phyloP scores from a whole-genome alignment of 1,284 basidiomycete species.

The Moniliophthora roreri region DNA sequence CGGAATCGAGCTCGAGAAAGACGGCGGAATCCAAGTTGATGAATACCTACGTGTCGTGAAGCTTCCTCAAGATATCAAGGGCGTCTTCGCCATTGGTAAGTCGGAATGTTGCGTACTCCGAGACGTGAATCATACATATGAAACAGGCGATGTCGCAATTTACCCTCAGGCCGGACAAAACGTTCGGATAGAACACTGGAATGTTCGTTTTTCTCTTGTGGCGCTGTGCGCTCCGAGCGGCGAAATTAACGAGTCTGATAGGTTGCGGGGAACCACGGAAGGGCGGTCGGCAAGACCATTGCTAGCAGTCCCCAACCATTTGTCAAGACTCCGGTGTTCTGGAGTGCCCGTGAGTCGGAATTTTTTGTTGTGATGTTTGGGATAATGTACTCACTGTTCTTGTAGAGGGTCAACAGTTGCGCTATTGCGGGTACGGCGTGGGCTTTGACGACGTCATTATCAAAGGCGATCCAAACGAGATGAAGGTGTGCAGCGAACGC shows the following conservation, averaged over 20 bases:
- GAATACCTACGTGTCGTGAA: slow-evolving; percentile 68
- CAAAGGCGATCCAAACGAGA: slow-evolving; percentile 73
- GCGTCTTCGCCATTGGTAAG: slow-evolving; percentile 83
- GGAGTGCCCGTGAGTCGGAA: slow-evolving; percentile 71
- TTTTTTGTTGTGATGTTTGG: slow-evolving; percentile 1
- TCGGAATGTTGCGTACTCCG: not conserved
- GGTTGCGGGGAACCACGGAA: slow-evolving; percentile 85
- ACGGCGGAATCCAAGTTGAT: slow-evolving; percentile 84
- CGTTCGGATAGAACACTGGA: slow-evolving; percentile 89
- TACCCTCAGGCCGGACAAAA: slow-evolving; percentile 68
- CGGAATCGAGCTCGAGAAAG: slow-evolving; percentile 70
- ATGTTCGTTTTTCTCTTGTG: slow-evolving; percentile 49
- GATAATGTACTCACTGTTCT: slow-evolving; percentile 21
- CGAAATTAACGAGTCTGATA: slow-evolving; percentile 31
- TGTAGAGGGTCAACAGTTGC: slow-evolving; percentile 71
- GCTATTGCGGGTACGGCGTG: slow-evolving; percentile 77
- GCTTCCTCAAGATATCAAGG: slow-evolving; percentile 43
- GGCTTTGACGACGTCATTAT: slow-evolving; percentile 76
- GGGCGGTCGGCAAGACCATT: slow-evolving; percentile 80
- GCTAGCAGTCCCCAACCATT: slow-evolving; percentile 64
- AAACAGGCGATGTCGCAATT: slow-evolving; percentile 77
- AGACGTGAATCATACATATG: not conserved
- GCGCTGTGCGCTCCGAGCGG: slow-evolving; percentile 6
- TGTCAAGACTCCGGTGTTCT: slow-evolving; percentile 85
- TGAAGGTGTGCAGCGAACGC: slow-evolving; percentile 57